Evolutionary conservation across 441 rosid genomes (phyloP).

Genomic region (Geranium incanum): DNA sequence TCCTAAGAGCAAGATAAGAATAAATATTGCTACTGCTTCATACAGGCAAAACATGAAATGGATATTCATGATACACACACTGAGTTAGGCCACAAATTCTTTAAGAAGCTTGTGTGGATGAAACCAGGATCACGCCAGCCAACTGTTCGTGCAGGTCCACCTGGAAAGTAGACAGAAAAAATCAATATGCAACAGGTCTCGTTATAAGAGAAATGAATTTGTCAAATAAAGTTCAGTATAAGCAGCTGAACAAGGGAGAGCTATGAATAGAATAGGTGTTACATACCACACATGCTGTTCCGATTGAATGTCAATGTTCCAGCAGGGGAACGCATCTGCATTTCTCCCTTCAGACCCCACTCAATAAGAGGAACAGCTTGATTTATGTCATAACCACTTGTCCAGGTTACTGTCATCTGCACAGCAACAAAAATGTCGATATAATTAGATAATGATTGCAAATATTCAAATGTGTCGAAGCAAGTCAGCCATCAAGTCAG

Average conservation of each 20-base stretch:
- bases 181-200: neutral
- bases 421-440: conserved; percentile 20
- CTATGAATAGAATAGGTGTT: conserved; percentile 4
- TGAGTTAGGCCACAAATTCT: conserved; percentile 79
- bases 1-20: neutral
- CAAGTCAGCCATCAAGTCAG: neutral
- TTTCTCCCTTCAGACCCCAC: conserved; percentile 55
- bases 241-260: neutral
- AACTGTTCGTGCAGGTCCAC: conserved; percentile 75
- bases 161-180: conserved; percentile 30
- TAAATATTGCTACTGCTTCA: neutral
- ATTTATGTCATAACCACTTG: conserved; percentile 69
- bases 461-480: neutral
- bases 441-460: neutral
- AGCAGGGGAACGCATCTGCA: conserved; percentile 50
- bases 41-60: neutral
- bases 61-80: conserved; percentile 31
- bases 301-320: conserved; percentile 65
- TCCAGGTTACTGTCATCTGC: conserved; percentile 93
- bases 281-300: conserved; percentile 89
- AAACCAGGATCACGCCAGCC: conserved; percentile 98
- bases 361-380: conserved; percentile 75
- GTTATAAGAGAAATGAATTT: neutral
- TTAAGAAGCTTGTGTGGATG: conserved; percentile 80
- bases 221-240: neutral